Evolutionary conservation across 2,329 filamentous ascomycete species (phyloP).

Genomic region (Trichoderma sp.): DNA sequence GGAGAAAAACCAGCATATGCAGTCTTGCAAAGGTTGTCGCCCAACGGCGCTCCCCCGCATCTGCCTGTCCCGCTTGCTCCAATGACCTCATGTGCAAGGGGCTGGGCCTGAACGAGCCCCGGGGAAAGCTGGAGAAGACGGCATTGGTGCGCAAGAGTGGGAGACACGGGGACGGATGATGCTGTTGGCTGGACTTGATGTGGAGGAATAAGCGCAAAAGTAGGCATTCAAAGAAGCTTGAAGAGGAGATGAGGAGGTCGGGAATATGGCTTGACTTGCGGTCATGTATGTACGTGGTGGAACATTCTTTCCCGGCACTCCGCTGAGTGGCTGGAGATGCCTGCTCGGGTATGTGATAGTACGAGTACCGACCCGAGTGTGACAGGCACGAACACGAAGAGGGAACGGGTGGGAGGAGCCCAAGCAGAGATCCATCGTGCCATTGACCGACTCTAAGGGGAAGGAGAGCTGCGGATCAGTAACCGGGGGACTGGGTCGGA

Average conservation of each 20-base stretch:
- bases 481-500: background rate
- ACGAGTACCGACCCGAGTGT: background rate
- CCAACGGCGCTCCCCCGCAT: conserved; percentile 26
- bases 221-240: conserved; percentile 25
- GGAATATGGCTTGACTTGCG: background rate
- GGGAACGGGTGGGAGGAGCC: conserved; percentile 2
- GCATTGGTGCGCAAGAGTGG: conserved; percentile 21
- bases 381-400: background rate
- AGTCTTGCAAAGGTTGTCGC: background rate
- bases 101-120: background rate
- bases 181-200: conserved; percentile 2
- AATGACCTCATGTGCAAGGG: conserved; percentile 15
- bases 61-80: conserved; percentile 10
- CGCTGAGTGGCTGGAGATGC: background rate
- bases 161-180: background rate
- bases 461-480: conserved; percentile 15
- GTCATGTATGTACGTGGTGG: background rate
- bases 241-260: background rate
- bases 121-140: conserved; percentile 11
- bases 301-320: conserved; percentile 2
- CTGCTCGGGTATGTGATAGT: background rate
- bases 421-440: conserved; percentile 4
- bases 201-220: conserved; percentile 23
- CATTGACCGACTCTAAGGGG: conserved; percentile 15
- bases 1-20: conserved; percentile 3